A percentile compares a stretch with the other conserved stretches of the same genome.
phyloP scores from a whole-genome alignment of 106 monocot genomes.

The Iris macrosiphon region DNA sequence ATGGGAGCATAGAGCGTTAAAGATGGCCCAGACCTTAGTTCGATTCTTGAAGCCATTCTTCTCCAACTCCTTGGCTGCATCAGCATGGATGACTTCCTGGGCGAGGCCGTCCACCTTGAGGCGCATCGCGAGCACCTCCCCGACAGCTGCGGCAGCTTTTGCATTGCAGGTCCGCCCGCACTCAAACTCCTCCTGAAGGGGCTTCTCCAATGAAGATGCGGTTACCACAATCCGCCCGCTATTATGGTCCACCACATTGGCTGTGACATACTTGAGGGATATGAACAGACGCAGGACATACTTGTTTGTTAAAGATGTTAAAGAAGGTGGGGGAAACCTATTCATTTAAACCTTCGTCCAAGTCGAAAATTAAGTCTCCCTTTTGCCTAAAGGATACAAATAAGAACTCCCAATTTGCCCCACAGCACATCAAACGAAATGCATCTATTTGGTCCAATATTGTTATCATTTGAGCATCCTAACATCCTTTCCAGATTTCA shows the following conservation, averaged over 20 bases:
- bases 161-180: conserved; percentile 70
- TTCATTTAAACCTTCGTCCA: conserved; percentile 18
- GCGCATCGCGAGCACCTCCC: conserved; percentile 90
- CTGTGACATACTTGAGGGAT: conserved; percentile 93
- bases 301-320: conserved; percentile 31
- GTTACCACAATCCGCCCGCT: conserved; percentile 58
- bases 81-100: conserved; percentile 58
- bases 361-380: too few relatives aligned
- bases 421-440: too few relatives aligned
- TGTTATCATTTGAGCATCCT: too few relatives aligned
- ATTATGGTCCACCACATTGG: conserved; percentile 80
- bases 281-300: conserved; percentile 93
- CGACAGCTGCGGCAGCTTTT: conserved; percentile 91
- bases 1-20: conserved; percentile 65
- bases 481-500: too few relatives aligned
- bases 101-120: conserved; percentile 90
- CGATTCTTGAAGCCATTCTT: conserved; percentile 90
- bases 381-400: too few relatives aligned
- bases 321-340: conserved; percentile 9
- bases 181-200: conserved; percentile 51
- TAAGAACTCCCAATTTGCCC: too few relatives aligned
- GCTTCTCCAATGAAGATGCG: conserved; percentile 76
- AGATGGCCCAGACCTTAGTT: conserved; percentile 85
- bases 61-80: conserved; percentile 80
- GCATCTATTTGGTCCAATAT: too few relatives aligned